Evolutionary conservation across 2,329 filamentous ascomycete species (phyloP), one percentile per base, ranked within the genome.

Genomic region (Penicillium sp.): DNA sequence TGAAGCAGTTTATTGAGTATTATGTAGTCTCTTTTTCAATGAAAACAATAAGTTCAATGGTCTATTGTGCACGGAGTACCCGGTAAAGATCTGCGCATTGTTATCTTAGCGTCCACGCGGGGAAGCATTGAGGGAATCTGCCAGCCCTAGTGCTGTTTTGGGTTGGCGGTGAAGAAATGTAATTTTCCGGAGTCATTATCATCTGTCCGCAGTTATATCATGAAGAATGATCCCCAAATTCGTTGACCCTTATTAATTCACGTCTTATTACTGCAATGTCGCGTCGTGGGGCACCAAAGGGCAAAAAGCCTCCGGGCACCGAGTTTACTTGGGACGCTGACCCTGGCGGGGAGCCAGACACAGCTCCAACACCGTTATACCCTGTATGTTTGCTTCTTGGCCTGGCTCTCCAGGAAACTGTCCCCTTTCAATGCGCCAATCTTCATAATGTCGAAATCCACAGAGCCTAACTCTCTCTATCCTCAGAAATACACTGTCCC

Each of bases 291-390:
- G 69, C 66, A 32, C 72, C 69, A 59, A 71, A 71, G 50, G 72
- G 71, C 59, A 71, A 66, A 48, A 72, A 69, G 54, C 62, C 72
- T 18, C 74, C 74, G 18, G 74, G 74, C 21, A 68, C 73, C 31
- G 74, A 77, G 58, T 75, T 76, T 54, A 71, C 66, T 37, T 76
- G 73, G 73, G 71, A 75, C 41, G 65, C 66, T 27, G 73, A 73
- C 38, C 65, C 69, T 32, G 72, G 66, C 50, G 73, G 76, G 60
- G 65, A 73, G 55, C 66, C 70, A 35, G 75, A 76, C 57, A 75
- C 67, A 37, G 77, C 75, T 57, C 78, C 78, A 15, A 75, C 74
- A 29, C 76, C 76, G 53, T 65, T 79, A 37, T 80, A 77, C 60
- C 78, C 78, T 54, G 78, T 80, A 71, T 38, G 71, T 67, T 54